Conservation (phyloP, 495 filamentous ascomycete species). For the Hypoxylon rickii region DNA sequence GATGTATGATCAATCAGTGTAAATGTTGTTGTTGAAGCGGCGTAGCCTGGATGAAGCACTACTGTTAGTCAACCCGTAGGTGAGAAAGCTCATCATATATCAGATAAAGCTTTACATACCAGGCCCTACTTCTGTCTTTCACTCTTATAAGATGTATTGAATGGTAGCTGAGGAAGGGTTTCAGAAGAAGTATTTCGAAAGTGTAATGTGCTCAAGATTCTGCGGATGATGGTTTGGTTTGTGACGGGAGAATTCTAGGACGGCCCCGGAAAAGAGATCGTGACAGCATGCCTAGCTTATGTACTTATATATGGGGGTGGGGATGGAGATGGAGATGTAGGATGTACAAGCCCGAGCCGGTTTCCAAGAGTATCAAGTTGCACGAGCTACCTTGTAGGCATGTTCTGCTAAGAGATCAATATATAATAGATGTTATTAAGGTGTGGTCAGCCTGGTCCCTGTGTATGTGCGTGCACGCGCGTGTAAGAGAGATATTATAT, state of each 20-base stretch:
- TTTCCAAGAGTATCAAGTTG: conserved; percentile 30
- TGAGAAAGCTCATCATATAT: neutral
- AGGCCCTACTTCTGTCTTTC: neutral
- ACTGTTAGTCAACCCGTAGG: conserved; percentile 9
- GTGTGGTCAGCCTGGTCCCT: conserved; percentile 35
- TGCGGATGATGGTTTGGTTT: conserved; percentile 2
- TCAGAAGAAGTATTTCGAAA: conserved; percentile 7
- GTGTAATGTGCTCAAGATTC: conserved; percentile 3
- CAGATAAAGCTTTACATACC: conserved; percentile 10
- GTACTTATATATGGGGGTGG: conserved; percentile 29
- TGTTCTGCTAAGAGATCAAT: conserved; percentile 17
- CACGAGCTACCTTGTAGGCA: conserved; percentile 32
- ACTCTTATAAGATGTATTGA: neutral
- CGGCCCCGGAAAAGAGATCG: conserved; percentile 14
- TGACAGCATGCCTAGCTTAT: conserved; percentile 30
- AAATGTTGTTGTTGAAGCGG: conserved; percentile 2
- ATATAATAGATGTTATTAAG: conserved; percentile 28
- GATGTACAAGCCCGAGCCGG: conserved; percentile 23
- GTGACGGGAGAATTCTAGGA: conserved; percentile 20
- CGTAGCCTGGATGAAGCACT: conserved; percentile 1
- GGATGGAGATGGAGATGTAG: no score
- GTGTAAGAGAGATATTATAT: conserved; percentile 21
- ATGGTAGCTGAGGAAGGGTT: neutral
- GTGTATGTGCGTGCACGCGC: conserved; percentile 26
- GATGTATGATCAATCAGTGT: conserved; percentile 1